Conservation (phyloP, 2,329 filamentous ascomycete species). For the Colletotrichum karsti region DNA sequence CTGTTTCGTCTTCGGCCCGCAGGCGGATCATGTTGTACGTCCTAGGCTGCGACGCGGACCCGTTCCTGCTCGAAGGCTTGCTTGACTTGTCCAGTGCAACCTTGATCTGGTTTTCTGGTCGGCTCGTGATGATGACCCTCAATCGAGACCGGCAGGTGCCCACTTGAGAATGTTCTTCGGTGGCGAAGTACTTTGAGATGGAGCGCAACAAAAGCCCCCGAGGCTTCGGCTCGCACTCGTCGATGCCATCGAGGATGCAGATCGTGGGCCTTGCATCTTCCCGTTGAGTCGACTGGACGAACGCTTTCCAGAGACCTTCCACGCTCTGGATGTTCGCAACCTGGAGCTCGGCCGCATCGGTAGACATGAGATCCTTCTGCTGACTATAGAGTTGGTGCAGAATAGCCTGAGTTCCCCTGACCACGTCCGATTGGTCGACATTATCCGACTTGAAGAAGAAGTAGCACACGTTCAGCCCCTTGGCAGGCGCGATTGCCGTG, state of each 20-base stretch:
- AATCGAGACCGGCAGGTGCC: neutral
- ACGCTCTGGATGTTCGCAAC: neutral
- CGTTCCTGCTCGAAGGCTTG: neutral
- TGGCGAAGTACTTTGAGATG: slow-evolving; percentile 17
- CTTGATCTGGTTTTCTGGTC: slow-evolving; percentile 31
- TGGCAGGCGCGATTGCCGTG: neutral
- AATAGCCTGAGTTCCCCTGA: neutral
- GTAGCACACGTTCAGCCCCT: slow-evolving; percentile 24
- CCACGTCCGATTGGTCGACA: slow-evolving; percentile 20
- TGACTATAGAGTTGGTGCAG: slow-evolving; percentile 27
- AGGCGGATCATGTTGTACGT: slow-evolving; percentile 22
- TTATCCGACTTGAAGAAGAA: slow-evolving; percentile 32
- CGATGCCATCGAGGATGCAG: slow-evolving; percentile 31
- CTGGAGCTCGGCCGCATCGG: neutral
- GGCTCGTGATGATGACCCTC: slow-evolving; percentile 32
- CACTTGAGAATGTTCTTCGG: neutral
- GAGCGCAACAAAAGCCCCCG: slow-evolving; percentile 14
- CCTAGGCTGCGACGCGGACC: neutral
- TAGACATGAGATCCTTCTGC: neutral
- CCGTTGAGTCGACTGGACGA: neutral
- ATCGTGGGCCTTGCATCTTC: slow-evolving; percentile 21
- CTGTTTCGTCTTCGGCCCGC: slow-evolving; percentile 29
- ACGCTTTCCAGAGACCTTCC: slow-evolving; percentile 2
- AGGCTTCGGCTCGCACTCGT: slow-evolving; percentile 28
- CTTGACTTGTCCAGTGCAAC: slow-evolving; percentile 11